Evolutionary conservation across 2,329 filamentous ascomycete species (phyloP).

Genomic region (Orbilia quercus): DNA sequence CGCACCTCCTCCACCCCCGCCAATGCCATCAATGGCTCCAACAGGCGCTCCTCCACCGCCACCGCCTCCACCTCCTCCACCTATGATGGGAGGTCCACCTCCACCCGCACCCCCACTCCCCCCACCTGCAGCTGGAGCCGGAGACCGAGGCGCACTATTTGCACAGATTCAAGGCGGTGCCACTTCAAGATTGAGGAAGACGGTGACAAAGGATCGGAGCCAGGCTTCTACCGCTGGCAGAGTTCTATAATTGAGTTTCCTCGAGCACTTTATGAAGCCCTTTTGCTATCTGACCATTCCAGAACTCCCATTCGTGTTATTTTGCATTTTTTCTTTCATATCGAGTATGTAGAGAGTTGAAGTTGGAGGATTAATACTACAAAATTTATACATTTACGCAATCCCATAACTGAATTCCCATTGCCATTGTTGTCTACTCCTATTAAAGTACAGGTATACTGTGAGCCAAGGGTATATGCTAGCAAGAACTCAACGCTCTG

Average conservation of each 20-base stretch:
- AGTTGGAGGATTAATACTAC: not conserved
- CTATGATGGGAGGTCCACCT: conserved; percentile 62
- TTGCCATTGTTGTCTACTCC: no score
- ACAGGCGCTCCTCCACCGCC: conserved; percentile 59
- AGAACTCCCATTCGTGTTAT: no score
- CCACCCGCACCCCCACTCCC: conserved; percentile 64
- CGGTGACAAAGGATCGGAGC: conserved; percentile 88
- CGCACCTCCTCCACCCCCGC: conserved; percentile 63
- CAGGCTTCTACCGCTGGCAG: conserved; percentile 77
- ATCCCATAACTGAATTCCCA: not conserved
- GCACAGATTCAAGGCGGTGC: conserved; percentile 85
- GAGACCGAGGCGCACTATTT: conserved; percentile 71
- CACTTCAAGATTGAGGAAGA: conserved; percentile 85
- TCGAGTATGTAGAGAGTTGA: no score
- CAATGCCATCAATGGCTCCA: conserved; percentile 59
- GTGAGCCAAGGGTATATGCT: no score
- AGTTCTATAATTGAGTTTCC: conserved; percentile 69
- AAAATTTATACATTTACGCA: not conserved
- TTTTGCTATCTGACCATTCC: no score
- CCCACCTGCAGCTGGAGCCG: conserved; percentile 61
- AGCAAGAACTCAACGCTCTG: no score
- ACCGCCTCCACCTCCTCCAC: conserved; percentile 62
- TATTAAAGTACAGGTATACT: no score
- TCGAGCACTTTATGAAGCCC: no score
- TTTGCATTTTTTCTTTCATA: no score